Evolutionary conservation across 345 rosid species (phyloP), one percentile per base, ranked within the genome.

Genomic region (Bretschneidera sinensis): DNA sequence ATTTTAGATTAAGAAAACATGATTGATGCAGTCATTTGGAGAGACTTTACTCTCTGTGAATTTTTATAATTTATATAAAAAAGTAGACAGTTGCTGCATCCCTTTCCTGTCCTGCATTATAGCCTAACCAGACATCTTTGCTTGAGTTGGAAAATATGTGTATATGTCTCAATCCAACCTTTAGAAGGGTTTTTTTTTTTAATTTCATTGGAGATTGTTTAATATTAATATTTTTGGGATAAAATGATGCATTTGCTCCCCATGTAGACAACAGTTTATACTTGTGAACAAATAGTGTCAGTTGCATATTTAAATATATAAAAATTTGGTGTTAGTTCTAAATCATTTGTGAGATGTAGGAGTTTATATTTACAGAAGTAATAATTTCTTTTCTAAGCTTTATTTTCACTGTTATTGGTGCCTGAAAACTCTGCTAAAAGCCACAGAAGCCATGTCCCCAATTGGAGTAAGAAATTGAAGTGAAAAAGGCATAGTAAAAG

Each of bases 391-490:
- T 71, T 71, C n/a, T 51, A 59, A 65, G 74, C 68, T 74, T 74
- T 64, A 80, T 71, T 78, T 65, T 62, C 73, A 71, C 74, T 66
- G 67, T 76, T 70, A 50, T 71, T 68, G 70, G 65, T 59, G 69
- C 69, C 78, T 69, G 82, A 62, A 72, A 74, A 25, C 74, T 65
- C 83, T 70, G 80, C 69, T 60, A 71, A 57, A 74, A 60, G 66
- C 63, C 77, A 69, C 70, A 69, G 79, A 72, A 77, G 72, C 76
- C 76, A 72, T 67, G 59, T 75, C 76, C 72, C 79, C 74, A 61
- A 51, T 60, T 58, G 25, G 73, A 48, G 65, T 67, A 63, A 63
- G 57, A 69, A 52, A 16, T 53, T 24, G 55, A 39, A 59, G 61
- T 34, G 47, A 35, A 70, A 54, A 54, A 33, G n/a, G 57, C 22